Percentiles rank a stretch among this genome's conserved stretches.
Conservation (phyloP, 106 monocot genomes). For the Acanthochlamys bracteata region DNA sequence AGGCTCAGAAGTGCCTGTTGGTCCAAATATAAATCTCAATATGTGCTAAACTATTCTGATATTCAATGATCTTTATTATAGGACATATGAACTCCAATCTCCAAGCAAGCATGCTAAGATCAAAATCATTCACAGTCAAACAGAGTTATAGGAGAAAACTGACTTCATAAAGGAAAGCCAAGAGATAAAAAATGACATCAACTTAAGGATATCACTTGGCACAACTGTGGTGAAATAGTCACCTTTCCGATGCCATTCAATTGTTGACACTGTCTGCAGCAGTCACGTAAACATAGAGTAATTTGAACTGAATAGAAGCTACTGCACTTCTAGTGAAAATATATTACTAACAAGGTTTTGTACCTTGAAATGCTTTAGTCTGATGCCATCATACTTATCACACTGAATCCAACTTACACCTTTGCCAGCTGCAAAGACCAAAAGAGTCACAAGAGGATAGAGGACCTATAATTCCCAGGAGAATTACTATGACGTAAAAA, state of each 20-base stretch:
- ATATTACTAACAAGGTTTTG: not conserved
- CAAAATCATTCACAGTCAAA: not conserved
- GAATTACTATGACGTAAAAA: not conserved
- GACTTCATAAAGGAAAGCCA: not conserved
- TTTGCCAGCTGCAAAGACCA: slow-evolving; percentile 22
- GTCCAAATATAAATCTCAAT: not conserved
- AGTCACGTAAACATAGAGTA: not conserved
- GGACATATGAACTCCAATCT: not conserved
- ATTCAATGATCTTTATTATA: not conserved
- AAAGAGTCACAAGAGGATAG: not conserved
- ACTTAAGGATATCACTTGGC: slow-evolving; percentile 93
- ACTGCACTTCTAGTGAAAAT: not conserved
- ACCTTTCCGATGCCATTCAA: slow-evolving; percentile 97
- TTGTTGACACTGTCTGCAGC: slow-evolving; percentile 56
- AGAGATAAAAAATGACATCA: not conserved
- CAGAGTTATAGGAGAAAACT: not conserved
- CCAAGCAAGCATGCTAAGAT: not conserved
- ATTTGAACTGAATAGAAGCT: not conserved
- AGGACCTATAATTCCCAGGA: too few relatives aligned
- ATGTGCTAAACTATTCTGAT: not conserved
- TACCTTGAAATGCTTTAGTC: slow-evolving; percentile 80
- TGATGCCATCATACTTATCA: slow-evolving; percentile 61
- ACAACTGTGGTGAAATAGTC: slow-evolving; percentile 91
- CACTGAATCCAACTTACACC: slow-evolving; percentile 58
- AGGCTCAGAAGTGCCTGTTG: too few relatives aligned